These are phyloP conservation scores for Russula compacta DNA, from an alignment of 768 basidiomycete species.

Conservation along the genomic window DNA sequence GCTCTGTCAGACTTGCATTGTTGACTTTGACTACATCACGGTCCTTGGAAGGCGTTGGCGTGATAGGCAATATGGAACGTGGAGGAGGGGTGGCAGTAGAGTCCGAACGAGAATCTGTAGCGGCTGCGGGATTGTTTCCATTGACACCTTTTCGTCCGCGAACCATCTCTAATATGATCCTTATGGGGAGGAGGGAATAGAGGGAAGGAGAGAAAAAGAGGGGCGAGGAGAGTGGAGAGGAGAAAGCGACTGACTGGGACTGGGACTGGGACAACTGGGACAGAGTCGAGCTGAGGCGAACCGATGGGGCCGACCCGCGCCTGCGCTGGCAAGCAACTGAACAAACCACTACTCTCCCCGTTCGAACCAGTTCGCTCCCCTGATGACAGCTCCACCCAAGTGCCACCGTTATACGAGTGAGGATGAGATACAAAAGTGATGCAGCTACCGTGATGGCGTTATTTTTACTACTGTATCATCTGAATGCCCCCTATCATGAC, in stretches of 20 bases:
- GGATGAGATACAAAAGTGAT: too few species aligned
- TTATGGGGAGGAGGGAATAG: background rate
- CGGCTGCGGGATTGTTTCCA: background rate
- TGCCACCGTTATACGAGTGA: too few species aligned
- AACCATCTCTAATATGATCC: constrained; percentile 1
- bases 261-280: background rate
- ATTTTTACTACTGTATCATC: too few species aligned
- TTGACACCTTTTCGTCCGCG: constrained; percentile 20
- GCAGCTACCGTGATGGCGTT: too few species aligned
- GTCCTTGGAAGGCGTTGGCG: constrained; percentile 20
- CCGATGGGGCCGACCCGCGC: background rate
- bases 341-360: background rate
- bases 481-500: too few species aligned
- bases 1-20: constrained; percentile 40
- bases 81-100: constrained; percentile 5
- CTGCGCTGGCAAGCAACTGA: too few species aligned
- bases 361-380: constrained; percentile 14
- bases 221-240: background rate
- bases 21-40: constrained; percentile 41
- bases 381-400: background rate
- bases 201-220: background rate
- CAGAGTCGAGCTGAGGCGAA: background rate
- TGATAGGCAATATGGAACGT: constrained; percentile 18
- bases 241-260: background rate
- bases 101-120: constrained; percentile 9